Evolutionary conservation across 495 filamentous ascomycete genomes (phyloP), one percentile per base, ranked within the genome.

Genomic region (Hypomontagnella monticulosa): DNA sequence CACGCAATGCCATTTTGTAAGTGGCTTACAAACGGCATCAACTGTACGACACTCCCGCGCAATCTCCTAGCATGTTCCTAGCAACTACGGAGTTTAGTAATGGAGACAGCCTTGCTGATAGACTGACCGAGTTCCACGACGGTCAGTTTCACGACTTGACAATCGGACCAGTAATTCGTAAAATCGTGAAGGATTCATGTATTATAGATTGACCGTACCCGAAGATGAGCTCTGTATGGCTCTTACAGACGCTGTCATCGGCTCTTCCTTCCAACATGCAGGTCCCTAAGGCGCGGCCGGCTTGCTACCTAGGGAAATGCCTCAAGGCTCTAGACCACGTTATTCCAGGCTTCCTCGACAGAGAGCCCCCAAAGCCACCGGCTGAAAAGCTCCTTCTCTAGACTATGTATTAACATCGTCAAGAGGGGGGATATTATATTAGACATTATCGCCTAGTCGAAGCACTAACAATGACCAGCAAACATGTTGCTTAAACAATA

Each of bases 251-350:
- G 23, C 23, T 27, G 23, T 27, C 23, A 50, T 50, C 47, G n/a
- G 19, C 14, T 27, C 11, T 32, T 50, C 15, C 47, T 50, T 27
- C 43, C 38, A 40, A 47, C 46, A 30, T 44, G 57, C 38, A 52
- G 38, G 40, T 52, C 44, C 38, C 20, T 23, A 41, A 7, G 18
- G 42, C 19, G 48, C 32, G 57, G 34, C 36, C 46, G 53, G 57
- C 27, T 57, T 57, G 30, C 57, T 49, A 56, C 46, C 19, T 57
- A 43, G 46, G 57, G 51, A 67, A 61, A 61, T 67, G 57, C 57
- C 63, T 61, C 63, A 61, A 34, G 37, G 23, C 23, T 27, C 23
- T 27, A 27, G 23, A 30, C 12, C 15, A 3, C 40, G 12, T 7
- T 14, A 14, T 7, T 43, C 12, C n/a, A 8, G n/a, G 40, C 11